phyloP scores from a whole-genome alignment of 495 filamentous ascomycete genomes.

The Xylaria sp. region DNA sequence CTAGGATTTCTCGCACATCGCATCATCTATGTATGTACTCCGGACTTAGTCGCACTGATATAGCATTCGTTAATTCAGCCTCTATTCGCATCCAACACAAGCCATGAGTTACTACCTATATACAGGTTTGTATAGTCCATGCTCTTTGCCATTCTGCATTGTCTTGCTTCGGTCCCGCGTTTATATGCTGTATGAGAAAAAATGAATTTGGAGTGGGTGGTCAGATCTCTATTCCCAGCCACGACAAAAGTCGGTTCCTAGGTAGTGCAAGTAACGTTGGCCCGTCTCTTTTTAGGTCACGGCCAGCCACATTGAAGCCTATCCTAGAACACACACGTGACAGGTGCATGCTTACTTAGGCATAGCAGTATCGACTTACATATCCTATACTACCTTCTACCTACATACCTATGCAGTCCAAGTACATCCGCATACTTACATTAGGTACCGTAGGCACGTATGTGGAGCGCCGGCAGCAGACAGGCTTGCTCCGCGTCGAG shows the following conservation, averaged over 20 bases:
- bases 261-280: neutral
- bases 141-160: neutral
- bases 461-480: neutral
- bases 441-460: no score
- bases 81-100: neutral
- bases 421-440: no score
- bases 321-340: slow-evolving; percentile 10
- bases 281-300: neutral
- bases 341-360: neutral
- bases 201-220: slow-evolving; percentile 8
- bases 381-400: no score
- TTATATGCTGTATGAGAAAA: neutral
- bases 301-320: neutral
- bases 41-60: neutral
- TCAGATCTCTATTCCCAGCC: slow-evolving; percentile 20
- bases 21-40: no score
- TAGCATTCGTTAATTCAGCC: neutral
- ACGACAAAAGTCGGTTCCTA: neutral
- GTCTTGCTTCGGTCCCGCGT: neutral
- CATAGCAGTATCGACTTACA: no score
- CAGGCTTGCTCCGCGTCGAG: neutral
- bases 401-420: no score
- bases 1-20: neutral
- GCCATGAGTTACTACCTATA: no score
- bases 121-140: no score